Evolutionary conservation across 2,329 filamentous ascomycete species (phyloP).

Genomic region (Stagonosporopsis cucurbitacearum): DNA sequence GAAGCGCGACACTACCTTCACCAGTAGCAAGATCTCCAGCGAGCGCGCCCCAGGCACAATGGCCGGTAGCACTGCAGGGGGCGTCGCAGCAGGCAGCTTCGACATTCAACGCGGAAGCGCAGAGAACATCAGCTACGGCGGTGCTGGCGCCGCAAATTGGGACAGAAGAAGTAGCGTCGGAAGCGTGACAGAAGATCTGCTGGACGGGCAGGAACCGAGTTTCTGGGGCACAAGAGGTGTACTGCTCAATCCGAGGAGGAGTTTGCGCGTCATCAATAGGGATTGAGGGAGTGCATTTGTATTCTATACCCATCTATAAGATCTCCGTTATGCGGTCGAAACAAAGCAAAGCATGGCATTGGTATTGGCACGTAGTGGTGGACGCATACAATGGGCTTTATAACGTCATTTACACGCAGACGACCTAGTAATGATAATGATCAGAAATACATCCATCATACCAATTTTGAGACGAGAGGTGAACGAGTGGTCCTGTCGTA

Average conservation of each 20-base stretch:
- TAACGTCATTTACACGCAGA: neutral
- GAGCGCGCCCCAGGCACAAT: slow-evolving; percentile 30
- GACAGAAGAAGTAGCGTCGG: slow-evolving; percentile 49
- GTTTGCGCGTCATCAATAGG: slow-evolving; percentile 71
- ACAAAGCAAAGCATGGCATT: neutral
- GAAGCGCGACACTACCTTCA: slow-evolving; percentile 45
- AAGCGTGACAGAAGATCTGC: slow-evolving; percentile 64
- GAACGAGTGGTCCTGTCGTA: neutral
- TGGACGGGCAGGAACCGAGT: slow-evolving; percentile 70
- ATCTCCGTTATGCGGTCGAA: neutral
- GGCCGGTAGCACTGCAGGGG: slow-evolving; percentile 25
- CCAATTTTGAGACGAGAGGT: neutral
- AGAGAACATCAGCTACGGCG: slow-evolving; percentile 26
- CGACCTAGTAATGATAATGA: slow-evolving; percentile 10
- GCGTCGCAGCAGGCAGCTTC: slow-evolving; percentile 28
- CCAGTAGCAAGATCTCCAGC: slow-evolving; percentile 33
- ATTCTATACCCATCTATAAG: slow-evolving; percentile 3
- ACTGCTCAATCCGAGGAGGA: slow-evolving; percentile 70
- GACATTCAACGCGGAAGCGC: slow-evolving; percentile 25
- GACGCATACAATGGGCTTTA: neutral
- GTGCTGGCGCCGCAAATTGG: slow-evolving; percentile 33
- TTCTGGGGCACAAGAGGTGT: slow-evolving; percentile 69
- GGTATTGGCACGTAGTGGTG: neutral
- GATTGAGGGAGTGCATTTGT: slow-evolving; percentile 46
- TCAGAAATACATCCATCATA: neutral